Evolutionary conservation across 1,284 basidiomycete species (phyloP).

Genomic region (Ceratobasidium sp.): DNA sequence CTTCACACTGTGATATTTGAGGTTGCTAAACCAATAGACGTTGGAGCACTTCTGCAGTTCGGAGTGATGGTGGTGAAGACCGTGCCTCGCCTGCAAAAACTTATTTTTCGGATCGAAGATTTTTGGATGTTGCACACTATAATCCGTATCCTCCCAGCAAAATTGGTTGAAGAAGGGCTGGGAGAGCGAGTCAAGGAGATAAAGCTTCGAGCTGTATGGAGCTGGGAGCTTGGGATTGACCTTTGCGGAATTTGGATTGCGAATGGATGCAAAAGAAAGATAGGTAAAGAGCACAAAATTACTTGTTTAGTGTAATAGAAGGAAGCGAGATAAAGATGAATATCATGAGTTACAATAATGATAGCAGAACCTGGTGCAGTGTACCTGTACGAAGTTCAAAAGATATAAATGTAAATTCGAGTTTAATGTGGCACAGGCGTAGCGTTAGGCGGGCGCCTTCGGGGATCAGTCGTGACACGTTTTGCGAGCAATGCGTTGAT

Average conservation of each 20-base stretch:
- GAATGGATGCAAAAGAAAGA: constrained; percentile 21
- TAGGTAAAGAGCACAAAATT: constrained; percentile 41
- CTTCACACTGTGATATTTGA: constrained; percentile 39
- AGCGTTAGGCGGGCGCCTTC: constrained; percentile 16
- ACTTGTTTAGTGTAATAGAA: constrained; percentile 14
- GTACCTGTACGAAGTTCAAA: too few relatives aligned
- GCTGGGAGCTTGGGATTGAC: constrained; percentile 43
- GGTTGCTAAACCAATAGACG: constrained; percentile 25
- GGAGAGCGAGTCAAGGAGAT: constrained; percentile 23
- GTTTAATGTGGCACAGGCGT: neutral
- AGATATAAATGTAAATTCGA: neutral
- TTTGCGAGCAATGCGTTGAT: constrained; percentile 19
- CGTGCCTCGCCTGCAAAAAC: constrained; percentile 33
- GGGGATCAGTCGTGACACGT: constrained; percentile 40
- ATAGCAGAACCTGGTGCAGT: neutral
- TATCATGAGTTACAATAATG: constrained; percentile 15
- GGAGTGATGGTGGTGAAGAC: constrained; percentile 15
- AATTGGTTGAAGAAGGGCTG: constrained; percentile 17
- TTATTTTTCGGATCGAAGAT: constrained; percentile 43
- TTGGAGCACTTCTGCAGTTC: constrained; percentile 25
- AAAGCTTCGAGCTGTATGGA: constrained; percentile 34
- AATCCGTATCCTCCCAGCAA: constrained; percentile 21
- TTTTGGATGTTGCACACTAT: constrained; percentile 41
- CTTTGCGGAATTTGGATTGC: constrained; percentile 40
- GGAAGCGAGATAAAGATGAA: neutral